Conservation (phyloP, 2,329 filamentous ascomycete genomes). For the Stagonosporopsis rhizophila region DNA sequence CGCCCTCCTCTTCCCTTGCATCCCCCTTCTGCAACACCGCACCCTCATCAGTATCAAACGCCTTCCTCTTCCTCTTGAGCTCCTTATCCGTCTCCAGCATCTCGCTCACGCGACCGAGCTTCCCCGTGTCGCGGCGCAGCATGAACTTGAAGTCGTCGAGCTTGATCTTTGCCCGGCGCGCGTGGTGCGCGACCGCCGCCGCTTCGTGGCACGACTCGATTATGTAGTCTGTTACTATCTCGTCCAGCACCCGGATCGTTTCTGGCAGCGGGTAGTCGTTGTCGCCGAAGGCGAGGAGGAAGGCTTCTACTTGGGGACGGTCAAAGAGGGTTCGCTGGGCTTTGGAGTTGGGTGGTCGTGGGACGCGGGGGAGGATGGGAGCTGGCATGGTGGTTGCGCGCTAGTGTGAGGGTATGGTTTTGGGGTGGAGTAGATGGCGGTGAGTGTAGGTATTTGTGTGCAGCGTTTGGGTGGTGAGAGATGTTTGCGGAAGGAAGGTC, state of each 20-base stretch:
- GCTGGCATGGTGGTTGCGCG: slow-evolving; percentile 1
- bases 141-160: slow-evolving; percentile 98
- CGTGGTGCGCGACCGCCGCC: slow-evolving; percentile 82
- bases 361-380: slow-evolving; percentile 17
- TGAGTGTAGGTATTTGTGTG: neutral
- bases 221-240: slow-evolving; percentile 93
- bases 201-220: slow-evolving; percentile 92
- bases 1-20: slow-evolving; percentile 17
- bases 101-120: slow-evolving; percentile 88
- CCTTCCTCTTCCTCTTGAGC: slow-evolving; percentile 82
- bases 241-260: slow-evolving; percentile 87
- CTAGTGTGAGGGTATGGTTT: neutral
- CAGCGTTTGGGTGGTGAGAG: too few species aligned
- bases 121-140: slow-evolving; percentile 81
- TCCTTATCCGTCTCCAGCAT: slow-evolving; percentile 87
- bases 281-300: slow-evolving; percentile 84
- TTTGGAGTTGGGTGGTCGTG: slow-evolving; percentile 13
- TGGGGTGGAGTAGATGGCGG: neutral
- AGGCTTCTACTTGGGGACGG: slow-evolving; percentile 65
- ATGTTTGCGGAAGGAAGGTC: neutral
- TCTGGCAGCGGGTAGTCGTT: slow-evolving; percentile 78
- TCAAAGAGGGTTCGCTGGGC: slow-evolving; percentile 12
- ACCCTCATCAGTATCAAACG: slow-evolving; percentile 72
- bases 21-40: slow-evolving; percentile 57
- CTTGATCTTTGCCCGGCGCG: slow-evolving; percentile 94